Base-by-base conservation (phyloP, 2,329 filamentous ascomycete species). In the Thielaviopsis populi region DNA sequence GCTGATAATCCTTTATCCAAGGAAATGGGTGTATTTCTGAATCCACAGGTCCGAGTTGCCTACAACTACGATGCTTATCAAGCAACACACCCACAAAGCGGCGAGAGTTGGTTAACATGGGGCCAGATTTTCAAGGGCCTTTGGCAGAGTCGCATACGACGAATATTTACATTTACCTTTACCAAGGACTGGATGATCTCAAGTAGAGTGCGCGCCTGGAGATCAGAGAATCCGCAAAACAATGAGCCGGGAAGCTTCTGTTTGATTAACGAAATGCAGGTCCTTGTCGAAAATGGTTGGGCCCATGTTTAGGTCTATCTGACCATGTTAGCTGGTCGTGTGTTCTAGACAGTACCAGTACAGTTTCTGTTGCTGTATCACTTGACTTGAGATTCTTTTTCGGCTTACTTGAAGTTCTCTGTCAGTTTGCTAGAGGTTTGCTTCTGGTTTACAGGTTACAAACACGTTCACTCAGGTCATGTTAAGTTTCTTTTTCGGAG, bases 41-140 rank as follows among this genome's bases (percentile, higher is more conserved):
- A 90, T 70, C 85, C 86, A 1, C 79, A 79, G 13, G 86, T 89
- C 11, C 77, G 85, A 8, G 86, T 89, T 4, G 84, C 79, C 1
- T 89, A 89, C 70, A 82, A 77, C 67, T 71, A 72, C 2, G 66
- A 71, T 0, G 81, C 82, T 1, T 86, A 85, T 69, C 71, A 75
- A 11, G 72, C 73, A 17, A 78, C 81, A 2, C 77, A 80, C 59
- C 72, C 74, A 0, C 61, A 62, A 24, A 67, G 67, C 4, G 69
- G 70, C 42, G 63, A 68, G 15, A 68, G 72, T 19, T 83, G 82
- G 77, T 75, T 81, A 5, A 77, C 79, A 17, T 68, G 74, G 3
- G 73, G 74, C 61, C 73, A 78, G 58, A 78, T 81, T 53, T 70
- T 84, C 27, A 68, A 71, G 5, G 84, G 83, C 0, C 69, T 80